A percentile compares a stretch with the other conserved stretches of the same genome.
phyloP scores from a whole-genome alignment of 371 early-diverging fungal species.

The Saksenaea vasiformis region DNA sequence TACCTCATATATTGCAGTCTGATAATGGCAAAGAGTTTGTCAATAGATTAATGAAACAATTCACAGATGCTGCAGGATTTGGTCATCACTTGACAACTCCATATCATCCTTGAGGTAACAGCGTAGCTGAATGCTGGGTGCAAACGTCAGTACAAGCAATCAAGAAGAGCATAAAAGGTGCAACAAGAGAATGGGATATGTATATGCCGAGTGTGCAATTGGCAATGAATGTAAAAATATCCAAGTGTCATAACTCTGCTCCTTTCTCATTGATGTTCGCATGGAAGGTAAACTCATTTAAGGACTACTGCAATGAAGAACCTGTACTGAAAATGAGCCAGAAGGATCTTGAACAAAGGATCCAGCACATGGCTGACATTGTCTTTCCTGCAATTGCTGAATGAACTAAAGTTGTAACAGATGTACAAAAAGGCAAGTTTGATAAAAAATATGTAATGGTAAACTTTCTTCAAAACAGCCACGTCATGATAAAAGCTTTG shows the following conservation, averaged over 20 bases:
- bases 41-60: constrained; percentile 6
- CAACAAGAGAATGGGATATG: constrained; percentile 20
- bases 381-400: constrained; percentile 26
- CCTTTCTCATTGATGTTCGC: constrained; percentile 23
- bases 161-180: constrained; percentile 14
- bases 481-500: constrained; percentile 9
- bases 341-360: constrained; percentile 11
- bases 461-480: background rate
- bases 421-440: constrained; percentile 10
- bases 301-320: constrained; percentile 12
- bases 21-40: constrained; percentile 31
- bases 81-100: constrained; percentile 17
- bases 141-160: constrained; percentile 16
- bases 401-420: constrained; percentile 7
- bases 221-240: constrained; percentile 11
- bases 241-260: background rate
- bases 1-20: constrained; percentile 21
- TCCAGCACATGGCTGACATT: constrained; percentile 17
- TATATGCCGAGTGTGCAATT: constrained; percentile 14
- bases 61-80: constrained; percentile 12
- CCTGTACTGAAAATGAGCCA: background rate
- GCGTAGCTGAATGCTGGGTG: constrained; percentile 20
- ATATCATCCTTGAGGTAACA: constrained; percentile 32
- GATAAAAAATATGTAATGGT: constrained; percentile 10
- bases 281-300: constrained; percentile 17